These are phyloP conservation scores for Aegle marmelos DNA, from an alignment of 345 rosid genomes.

Conservation along the genomic window DNA sequence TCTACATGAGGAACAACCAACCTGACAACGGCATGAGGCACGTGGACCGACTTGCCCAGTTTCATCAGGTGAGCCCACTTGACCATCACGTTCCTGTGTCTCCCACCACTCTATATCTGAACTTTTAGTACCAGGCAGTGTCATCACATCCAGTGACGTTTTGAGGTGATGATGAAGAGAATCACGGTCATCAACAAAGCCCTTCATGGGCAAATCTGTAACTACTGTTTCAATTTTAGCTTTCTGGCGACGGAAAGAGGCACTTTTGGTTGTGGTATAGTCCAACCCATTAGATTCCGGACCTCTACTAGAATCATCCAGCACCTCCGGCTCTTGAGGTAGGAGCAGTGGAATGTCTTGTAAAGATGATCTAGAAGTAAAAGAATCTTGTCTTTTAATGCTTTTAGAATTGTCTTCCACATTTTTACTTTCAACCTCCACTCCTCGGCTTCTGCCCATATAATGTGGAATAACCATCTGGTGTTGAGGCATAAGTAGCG, in stretches of 20 bases:
- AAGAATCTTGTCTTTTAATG: conserved; percentile 66
- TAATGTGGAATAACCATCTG: conserved; percentile 99
- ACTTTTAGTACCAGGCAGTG: conserved; percentile 34
- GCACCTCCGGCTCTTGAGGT: conserved; percentile 72
- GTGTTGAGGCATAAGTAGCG: conserved; percentile 96
- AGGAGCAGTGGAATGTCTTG: conserved; percentile 94
- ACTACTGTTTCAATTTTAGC: conserved; percentile 47
- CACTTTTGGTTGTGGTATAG: conserved; percentile 37
- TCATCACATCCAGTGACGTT: conserved; percentile 23
- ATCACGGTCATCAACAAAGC: conserved; percentile 76
- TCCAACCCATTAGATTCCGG: conserved; percentile 42
- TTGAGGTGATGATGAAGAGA: conserved; percentile 31
- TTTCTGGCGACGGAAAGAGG: conserved; percentile 55
- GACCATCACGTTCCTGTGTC: conserved; percentile 74
- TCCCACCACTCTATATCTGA: conserved; percentile 90
- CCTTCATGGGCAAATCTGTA: conserved; percentile 77
- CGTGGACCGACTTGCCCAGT: conserved; percentile 90
- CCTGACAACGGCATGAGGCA: conserved; percentile 94
- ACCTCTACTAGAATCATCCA: conserved; percentile 42
- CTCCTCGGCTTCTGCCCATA: conserved; percentile 61
- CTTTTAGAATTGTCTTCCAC: conserved; percentile 39
- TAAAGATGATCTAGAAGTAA: conserved; percentile 67
- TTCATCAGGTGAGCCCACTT: conserved; percentile 52
- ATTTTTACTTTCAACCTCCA: conserved; percentile 43
- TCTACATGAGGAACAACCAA: conserved; percentile 29